Evolutionary conservation across 106 monocot species (phyloP), one percentile per base, ranked within the genome.

Genomic region (Posidonia australis): DNA sequence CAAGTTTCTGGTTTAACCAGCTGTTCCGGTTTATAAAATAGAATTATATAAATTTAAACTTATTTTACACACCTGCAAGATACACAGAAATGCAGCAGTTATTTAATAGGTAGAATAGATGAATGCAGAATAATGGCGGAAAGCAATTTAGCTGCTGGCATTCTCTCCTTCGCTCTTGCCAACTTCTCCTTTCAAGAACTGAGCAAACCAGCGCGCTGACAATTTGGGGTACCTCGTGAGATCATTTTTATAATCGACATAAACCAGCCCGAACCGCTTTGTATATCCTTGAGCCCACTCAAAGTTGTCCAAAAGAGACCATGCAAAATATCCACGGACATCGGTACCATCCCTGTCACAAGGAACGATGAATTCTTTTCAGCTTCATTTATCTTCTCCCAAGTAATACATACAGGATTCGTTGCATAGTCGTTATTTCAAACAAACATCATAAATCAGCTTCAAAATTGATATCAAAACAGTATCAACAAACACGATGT

Each of bases 221-320:
- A 83, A 74, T 68, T 93, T 93, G 1, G 89, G 93, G 54, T 89
- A 73, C 70, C 86, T 83, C 9, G 78, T 25, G 2, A 93, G 86
- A 17, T 83, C 89, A 65, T 93, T 86, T 57, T 89, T 86, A 58
- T 89, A 94, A 62, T 94, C 93, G 1, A 89, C 86, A 29, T 82
- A 94, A 17, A 94, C 84, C 13, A 94, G 9, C 0, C 93, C 93
- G 51, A 94, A 94, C 30, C 89, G 65, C 67, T 94, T 89, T 24
- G 89, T 89, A 67, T 89, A 89, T 13, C 93, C 93, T 71, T 84
- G 75, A 21, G 77, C 81, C 93, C 93, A 94, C 71, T 94, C 93
- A 23, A 94, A 94, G 70, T 94, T 94, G 67, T 94, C 93, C 67
- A 94, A 16, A 43, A 94, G 73, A 25, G 89, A 89, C 93, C 93